Conservation (phyloP, 2,329 filamentous ascomycete species). For the Fusarium sp. region DNA sequence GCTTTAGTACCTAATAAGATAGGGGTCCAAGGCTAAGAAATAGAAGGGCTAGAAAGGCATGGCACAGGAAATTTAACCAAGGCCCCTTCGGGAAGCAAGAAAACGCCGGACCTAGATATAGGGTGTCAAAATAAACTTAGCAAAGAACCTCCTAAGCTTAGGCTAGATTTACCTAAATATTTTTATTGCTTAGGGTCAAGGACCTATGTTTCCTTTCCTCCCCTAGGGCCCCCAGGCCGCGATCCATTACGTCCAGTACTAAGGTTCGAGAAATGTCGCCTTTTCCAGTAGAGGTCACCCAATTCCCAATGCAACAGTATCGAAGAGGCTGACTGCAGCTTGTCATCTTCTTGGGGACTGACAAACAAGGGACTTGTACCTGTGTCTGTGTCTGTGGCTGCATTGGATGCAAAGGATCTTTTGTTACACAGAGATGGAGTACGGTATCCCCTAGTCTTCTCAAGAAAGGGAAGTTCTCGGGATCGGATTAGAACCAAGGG, state of each 20-base stretch:
- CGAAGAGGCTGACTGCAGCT: conserved; percentile 27
- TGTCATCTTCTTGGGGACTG: conserved; percentile 9
- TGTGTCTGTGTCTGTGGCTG: background rate
- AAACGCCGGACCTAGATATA: no score
- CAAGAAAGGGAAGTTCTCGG: background rate
- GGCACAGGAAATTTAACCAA: background rate
- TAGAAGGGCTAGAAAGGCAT: background rate
- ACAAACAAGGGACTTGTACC: background rate
- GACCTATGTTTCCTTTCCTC: no score
- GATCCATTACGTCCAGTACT: background rate
- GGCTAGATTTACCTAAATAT: no score
- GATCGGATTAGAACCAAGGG: conserved; percentile 4
- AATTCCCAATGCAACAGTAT: conserved; percentile 5
- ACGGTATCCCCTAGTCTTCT: background rate
- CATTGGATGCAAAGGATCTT: conserved; percentile 25
- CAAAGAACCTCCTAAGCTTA: no score
- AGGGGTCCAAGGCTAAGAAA: conserved; percentile 16
- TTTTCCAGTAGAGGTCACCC: background rate
- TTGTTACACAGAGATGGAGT: conserved; percentile 25
- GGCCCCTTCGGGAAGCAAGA: no score
- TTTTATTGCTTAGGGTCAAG: no score
- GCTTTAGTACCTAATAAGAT: background rate
- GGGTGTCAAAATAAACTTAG: no score
- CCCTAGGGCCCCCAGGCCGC: background rate
- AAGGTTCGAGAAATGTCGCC: background rate